phyloP scores from a whole-genome alignment of 2,329 filamentous ascomycete genomes.

The Claviceps africana region DNA sequence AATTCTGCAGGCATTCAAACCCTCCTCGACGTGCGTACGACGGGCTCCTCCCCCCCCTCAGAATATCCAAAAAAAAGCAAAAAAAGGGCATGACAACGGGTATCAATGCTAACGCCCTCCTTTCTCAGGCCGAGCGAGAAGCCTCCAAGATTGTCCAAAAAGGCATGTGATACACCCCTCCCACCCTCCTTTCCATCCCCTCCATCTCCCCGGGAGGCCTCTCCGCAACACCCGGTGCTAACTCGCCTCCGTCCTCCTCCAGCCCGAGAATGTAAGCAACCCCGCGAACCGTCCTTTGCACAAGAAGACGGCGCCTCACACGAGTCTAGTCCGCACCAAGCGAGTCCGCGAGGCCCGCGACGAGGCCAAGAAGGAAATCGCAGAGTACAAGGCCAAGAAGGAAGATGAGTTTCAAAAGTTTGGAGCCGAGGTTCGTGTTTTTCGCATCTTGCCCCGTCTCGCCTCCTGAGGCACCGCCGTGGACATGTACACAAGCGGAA shows the following conservation, averaged over 20 bases:
- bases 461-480: background rate
- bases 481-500: too few relatives aligned
- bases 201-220: too few relatives aligned
- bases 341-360: constrained; percentile 90
- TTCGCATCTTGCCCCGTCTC: background rate
- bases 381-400: constrained; percentile 78
- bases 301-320: background rate
- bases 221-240: background rate
- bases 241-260: background rate
- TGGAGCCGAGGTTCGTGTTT: constrained; percentile 51
- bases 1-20: constrained; percentile 98
- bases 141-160: constrained; percentile 98
- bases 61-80: too few relatives aligned
- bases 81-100: background rate
- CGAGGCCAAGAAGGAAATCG: constrained; percentile 96
- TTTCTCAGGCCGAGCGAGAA: constrained; percentile 78
- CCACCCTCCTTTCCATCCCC: background rate
- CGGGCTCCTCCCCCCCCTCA: too few relatives aligned
- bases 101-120: constrained; percentile 4
- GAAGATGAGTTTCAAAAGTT: constrained; percentile 93
- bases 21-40: constrained; percentile 73
- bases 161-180: constrained; percentile 38
- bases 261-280: constrained; percentile 75
- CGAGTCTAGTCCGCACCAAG: constrained; percentile 62
- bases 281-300: background rate